phyloP scores from a whole-genome alignment of 345 rosid genomes.

The Sisymbrium irio region DNA sequence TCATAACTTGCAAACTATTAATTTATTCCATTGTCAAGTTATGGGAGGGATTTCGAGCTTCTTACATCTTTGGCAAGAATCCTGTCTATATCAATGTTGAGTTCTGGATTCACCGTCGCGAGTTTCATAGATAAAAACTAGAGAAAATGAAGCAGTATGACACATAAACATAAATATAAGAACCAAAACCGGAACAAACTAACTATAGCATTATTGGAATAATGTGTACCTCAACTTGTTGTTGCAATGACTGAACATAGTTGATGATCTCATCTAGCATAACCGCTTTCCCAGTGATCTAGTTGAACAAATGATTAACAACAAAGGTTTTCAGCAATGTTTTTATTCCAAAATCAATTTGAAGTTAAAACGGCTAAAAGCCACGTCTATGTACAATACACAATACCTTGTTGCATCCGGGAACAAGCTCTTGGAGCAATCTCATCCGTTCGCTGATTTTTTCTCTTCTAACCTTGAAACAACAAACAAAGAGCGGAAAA shows the following conservation, averaged over 20 bases:
- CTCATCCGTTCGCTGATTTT: slow-evolving; percentile 96
- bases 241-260: slow-evolving; percentile 94
- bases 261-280: slow-evolving; percentile 99
- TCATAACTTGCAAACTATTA: slow-evolving; percentile 3
- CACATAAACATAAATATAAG: slow-evolving; percentile 3
- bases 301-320: slow-evolving; percentile 26
- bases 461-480: slow-evolving; percentile 85
- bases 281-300: slow-evolving; percentile 97
- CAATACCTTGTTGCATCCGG: slow-evolving; percentile 91
- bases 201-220: not conserved
- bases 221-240: slow-evolving; percentile 86
- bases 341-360: too few relatives aligned
- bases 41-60: not conserved
- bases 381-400: slow-evolving; percentile 36
- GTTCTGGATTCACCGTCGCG: slow-evolving; percentile 87
- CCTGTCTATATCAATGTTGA: slow-evolving; percentile 67
- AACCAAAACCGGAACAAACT: slow-evolving; percentile 16
- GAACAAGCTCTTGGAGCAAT: slow-evolving; percentile 96
- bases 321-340: slow-evolving; percentile 1
- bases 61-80: slow-evolving; percentile 84
- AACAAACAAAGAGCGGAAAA: not conserved
- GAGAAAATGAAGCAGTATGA: slow-evolving; percentile 12
- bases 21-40: not conserved
- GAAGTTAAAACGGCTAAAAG: not conserved
- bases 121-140: slow-evolving; percentile 98